Base-by-base conservation (phyloP, 2,329 filamentous ascomycete species). In the Ophiostoma montium region DNA sequence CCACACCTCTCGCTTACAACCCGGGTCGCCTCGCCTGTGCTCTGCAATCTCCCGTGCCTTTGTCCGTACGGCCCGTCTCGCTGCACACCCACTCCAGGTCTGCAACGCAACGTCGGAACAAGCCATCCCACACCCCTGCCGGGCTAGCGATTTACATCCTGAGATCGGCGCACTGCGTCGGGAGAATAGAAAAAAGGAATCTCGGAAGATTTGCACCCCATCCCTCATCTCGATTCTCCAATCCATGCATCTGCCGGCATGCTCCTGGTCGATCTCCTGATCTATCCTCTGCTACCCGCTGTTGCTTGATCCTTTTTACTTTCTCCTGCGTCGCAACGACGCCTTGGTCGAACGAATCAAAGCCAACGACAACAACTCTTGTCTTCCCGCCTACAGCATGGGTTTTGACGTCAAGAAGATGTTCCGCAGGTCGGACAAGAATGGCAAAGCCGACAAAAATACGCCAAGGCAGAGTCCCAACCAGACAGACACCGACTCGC, bases 351-450 rank as follows among this genome's bases (percentile, higher is more conserved):
- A n/a, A n/a, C n/a, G n/a, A n/a, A n/a, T n/a, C n/a, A n/a, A n/a
- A n/a, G n/a, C n/a, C n/a, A n/a, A n/a, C n/a, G n/a, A n/a, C n/a
- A n/a, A n/a, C n/a, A n/a, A n/a, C n/a, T n/a, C n/a, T n/a, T n/a
- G n/a, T n/a, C n/a, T n/a, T n/a, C n/a, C n/a, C n/a, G n/a, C n/a
- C n/a, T n/a, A n/a, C n/a, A 30, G 15, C 11, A 56, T 56, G 55
- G 53, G 42, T 7, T 54, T 56, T 23, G 27, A 56, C 44, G 46
- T 55, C 13, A 54, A 48, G 18, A 46, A 23, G 21, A 50, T 56
- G 13, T 51, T 56, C 7, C 52, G 53, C 33, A 50, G 50, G 13
- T 33, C 51, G 16, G 48, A 49, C 44, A 49, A 53, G 30, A 38
- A 46, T 5, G 45, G 45, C 38, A 46, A 23, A 31, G 44, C 33